Evolutionary conservation across 495 filamentous ascomycete genomes (phyloP).

Genomic region (Cladorrhinum samala): DNA sequence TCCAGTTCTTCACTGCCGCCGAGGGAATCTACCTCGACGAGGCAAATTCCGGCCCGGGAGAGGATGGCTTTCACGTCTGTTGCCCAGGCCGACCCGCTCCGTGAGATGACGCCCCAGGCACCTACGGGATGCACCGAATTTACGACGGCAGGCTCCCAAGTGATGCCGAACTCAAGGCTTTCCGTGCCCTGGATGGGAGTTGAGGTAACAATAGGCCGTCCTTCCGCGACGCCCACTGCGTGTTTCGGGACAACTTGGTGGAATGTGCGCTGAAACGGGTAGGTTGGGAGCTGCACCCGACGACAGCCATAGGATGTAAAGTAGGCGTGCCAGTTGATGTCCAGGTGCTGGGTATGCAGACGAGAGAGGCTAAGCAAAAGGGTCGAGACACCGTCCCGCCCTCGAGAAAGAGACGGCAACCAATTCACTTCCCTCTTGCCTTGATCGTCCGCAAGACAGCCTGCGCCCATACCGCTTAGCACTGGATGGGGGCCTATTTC

Average conservation of each 20-base stretch:
- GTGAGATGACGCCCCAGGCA: too few relatives aligned
- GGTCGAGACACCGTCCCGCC: constrained; percentile 3
- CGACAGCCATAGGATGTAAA: constrained; percentile 23
- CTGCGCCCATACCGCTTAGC: constrained; percentile 14
- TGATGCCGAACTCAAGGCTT: too few relatives aligned
- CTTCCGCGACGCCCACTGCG: background rate
- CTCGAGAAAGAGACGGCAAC: constrained; percentile 17
- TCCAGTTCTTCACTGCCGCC: too few relatives aligned
- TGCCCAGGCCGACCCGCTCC: too few relatives aligned
- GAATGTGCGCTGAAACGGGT: constrained; percentile 26
- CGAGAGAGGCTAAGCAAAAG: constrained; percentile 11
- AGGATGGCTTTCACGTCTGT: too few relatives aligned
- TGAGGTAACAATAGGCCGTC: background rate
- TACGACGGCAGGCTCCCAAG: too few relatives aligned
- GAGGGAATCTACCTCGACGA: too few relatives aligned
- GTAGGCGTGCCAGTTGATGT: constrained; percentile 24
- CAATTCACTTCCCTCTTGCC: constrained; percentile 9
- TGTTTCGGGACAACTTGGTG: constrained; percentile 2
- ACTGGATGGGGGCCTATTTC: constrained; percentile 26
- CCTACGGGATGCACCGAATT: too few relatives aligned
- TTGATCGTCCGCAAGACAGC: constrained; percentile 19
- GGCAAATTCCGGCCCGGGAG: too few relatives aligned
- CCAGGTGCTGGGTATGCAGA: constrained; percentile 19
- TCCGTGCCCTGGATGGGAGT: too few relatives aligned
- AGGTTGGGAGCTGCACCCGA: constrained; percentile 25